Evolutionary conservation across 2,329 filamentous ascomycete genomes (phyloP), one percentile per base, ranked within the genome.

Genomic region (Phaeophleospora eucalypticola): DNA sequence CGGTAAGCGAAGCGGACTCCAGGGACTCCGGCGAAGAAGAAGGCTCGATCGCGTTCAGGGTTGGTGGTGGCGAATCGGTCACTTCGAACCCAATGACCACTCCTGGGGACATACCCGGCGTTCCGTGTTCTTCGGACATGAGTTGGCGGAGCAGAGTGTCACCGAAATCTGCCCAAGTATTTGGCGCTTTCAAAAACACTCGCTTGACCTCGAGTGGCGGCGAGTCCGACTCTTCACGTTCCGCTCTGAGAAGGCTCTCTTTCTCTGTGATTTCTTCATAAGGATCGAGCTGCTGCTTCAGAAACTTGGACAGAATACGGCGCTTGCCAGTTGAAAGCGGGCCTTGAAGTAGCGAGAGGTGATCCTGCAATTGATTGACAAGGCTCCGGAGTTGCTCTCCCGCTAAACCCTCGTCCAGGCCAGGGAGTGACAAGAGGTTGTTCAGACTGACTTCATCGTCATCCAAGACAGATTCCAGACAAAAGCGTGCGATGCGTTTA

Each of bases 391-490:
- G 63, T 41, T 77, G 71, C 49, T 78, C 73, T 18, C 70, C 68
- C 2, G 78, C 77, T 45, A 79, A 73, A 3, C 71, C 71, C 56
- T 79, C 75, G 44, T 81, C 77, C 16, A 82, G 60, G 2, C 79
- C 79, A n/a, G 81, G 72, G n/a, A 81, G 69, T 35, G 76, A 75
- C 19, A 79, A 63, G 19, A 77, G 68, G 29, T 72, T 71, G 46
- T 77, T 75, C 40, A 79, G 60, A 21, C 73, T 71, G 46, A 81
- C 78, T 29, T 81, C 78, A 51, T 82, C 80, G 38, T 76, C 78
- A 48, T 82, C 80, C 32, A 84, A 64, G 3, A 83, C 78, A 52
- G 80, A 79, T 62, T 84, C 81, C 24, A 84, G 63, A 58, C 81
- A 83, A 58, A 77, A 84, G 20, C 81, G 73, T 14, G 76, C 74